Conservation (phyloP, 306 rosid species). For the Pyrus pyrifolia region DNA sequence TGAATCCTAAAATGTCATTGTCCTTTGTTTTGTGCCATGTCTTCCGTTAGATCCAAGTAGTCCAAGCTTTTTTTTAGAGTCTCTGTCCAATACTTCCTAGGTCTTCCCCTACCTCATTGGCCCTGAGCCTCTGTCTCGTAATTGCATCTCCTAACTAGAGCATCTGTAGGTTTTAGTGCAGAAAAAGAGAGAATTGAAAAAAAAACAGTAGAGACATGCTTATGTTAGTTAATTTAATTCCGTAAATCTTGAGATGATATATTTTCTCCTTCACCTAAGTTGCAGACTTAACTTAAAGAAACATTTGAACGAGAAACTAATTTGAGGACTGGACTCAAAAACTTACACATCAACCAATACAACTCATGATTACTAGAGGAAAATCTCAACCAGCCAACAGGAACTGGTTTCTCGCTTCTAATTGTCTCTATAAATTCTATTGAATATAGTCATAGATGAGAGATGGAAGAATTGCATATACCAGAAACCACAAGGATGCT, state of each 20-base stretch:
- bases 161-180: too few relatives aligned
- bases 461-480: not conserved
- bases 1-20: too few relatives aligned
- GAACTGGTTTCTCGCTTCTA: too few relatives aligned
- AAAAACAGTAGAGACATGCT: not conserved
- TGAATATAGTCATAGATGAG: not conserved
- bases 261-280: not conserved
- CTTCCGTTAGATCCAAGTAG: too few relatives aligned
- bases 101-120: too few relatives aligned
- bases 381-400: not conserved
- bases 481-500: not conserved
- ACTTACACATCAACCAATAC: not conserved
- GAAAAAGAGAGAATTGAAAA: not conserved
- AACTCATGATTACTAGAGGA: not conserved
- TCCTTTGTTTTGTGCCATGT: too few relatives aligned
- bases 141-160: too few relatives aligned
- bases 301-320: not conserved
- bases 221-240: not conserved
- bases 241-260: not conserved
- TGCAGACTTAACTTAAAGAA: not conserved
- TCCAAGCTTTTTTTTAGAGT: too few relatives aligned
- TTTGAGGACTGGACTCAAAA: not conserved
- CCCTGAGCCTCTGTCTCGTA: too few relatives aligned
- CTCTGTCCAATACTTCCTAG: too few relatives aligned
- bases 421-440: not conserved